Base-by-base conservation (phyloP, 768 basidiomycete species). In the Cantharellus anzutake region DNA sequence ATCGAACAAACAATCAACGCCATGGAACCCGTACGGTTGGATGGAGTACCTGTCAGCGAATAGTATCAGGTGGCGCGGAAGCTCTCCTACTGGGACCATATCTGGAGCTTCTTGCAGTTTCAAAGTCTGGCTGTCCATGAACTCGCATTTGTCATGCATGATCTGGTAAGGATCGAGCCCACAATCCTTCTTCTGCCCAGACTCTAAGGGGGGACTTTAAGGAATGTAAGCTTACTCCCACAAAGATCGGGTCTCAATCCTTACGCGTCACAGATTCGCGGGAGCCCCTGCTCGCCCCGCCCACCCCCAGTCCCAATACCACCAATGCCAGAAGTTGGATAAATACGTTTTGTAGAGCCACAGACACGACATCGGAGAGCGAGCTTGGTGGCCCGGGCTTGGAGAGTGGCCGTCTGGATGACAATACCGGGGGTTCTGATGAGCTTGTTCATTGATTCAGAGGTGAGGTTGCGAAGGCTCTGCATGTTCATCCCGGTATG, bases 91-190 rank as follows among this genome's bases (percentile, higher is more conserved):
- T 0, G 96, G 96, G 1, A 99, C 96, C 90, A 97, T 96, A 70
- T 99, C 96, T 0, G 96, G 96, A 16, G 94, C 93, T 71, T 99
- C 96, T 71, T 99, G 96, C 7, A 99, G 78, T 69, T 99, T 99
- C 65, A 99, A 77, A 5, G 81, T 86, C 71, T 99, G 96, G 65
- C 96, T 92, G 68, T 99, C 96, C 4, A 92, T 84, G 67, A 98
- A 99, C 3, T 80, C 76, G 40, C 90, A 98, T 71, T 90, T 88
- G 42, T 90, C 84, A 70, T 99, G 96, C 14, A 97, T 75, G 67
- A 99, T 93, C 58, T 91, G 76, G 72, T 93, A 99, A 1, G 96
- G 96, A 68, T 98, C 96, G 59, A 98, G 70, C 0, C 92, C 92
- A 67, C 96, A 99, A 64, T 93, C 86, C 65, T 98, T 96, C 69